Evolutionary conservation across 345 rosid species (phyloP).

Genomic region (Moricandia arvensis): DNA sequence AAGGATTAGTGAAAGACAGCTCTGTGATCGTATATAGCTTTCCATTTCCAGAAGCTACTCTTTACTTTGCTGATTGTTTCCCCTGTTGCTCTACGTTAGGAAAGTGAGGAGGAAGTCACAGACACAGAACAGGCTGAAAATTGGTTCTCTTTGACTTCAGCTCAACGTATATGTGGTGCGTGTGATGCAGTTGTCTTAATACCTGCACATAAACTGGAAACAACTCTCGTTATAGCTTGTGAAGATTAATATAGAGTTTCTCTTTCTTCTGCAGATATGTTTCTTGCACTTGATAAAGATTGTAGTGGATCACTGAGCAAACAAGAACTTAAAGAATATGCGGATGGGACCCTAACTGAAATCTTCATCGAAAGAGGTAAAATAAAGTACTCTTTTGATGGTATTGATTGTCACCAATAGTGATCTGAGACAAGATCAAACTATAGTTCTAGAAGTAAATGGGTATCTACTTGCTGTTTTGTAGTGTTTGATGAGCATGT

Average conservation of each 20-base stretch:
- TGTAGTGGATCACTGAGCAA: slow-evolving; percentile 89
- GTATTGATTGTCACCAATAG: slow-evolving; percentile 2
- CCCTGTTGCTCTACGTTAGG: slow-evolving; percentile 44
- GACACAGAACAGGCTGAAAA: slow-evolving; percentile 99
- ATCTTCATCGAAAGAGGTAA: slow-evolving; percentile 96
- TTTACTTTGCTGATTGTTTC: slow-evolving; percentile 1
- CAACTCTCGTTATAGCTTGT: not conserved
- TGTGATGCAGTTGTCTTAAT: not conserved
- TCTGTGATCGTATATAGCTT: not conserved
- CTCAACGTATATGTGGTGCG: slow-evolving; percentile 96
- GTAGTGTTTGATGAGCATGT: slow-evolving; percentile 95
- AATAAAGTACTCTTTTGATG: not conserved
- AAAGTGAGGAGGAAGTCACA: slow-evolving; percentile 95
- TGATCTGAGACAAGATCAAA: not conserved
- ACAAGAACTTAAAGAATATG: slow-evolving; percentile 95
- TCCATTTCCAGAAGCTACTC: not conserved
- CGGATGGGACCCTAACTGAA: slow-evolving; percentile 92
- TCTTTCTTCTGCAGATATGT: slow-evolving; percentile 67
- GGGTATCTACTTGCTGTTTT: slow-evolving; percentile 18
- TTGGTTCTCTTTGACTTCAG: slow-evolving; percentile 99
- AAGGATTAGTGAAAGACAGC: slow-evolving; percentile 5
- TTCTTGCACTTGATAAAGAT: slow-evolving; percentile 95
- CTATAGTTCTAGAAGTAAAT: not conserved
- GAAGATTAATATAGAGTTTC: slow-evolving; percentile 6
- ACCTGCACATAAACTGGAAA: not conserved